Base-by-base conservation (phyloP, 1,139 yeast genomes). In the Hanseniaspora uvarum region DNA sequence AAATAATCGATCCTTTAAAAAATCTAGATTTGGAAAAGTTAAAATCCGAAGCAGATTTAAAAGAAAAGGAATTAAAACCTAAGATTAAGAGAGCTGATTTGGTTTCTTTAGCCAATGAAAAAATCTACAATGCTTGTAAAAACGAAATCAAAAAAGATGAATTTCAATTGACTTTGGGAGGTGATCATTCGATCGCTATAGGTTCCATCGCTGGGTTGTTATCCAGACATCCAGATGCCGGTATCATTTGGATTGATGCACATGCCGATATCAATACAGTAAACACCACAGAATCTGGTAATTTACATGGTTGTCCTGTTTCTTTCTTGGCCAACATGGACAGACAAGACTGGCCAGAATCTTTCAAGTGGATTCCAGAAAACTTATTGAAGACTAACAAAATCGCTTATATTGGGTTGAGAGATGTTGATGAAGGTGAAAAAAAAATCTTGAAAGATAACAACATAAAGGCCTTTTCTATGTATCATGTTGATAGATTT, bases 221-320 rank as follows among this genome's bases (percentile, higher is more conserved):
- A 61, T 78, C 78, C 31, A 78, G 80, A 59, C 75, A 85, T 67
- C 96, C 96, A 21, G 86, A 88, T 60, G 88, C 95, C 30, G 87
- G 95, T 64, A 76, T 92, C 49, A 68, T 92, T 59, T 92, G 98
- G 98, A 84, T 92, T 61, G 98, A 92, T 70, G 98, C 98, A 1
- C 98, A 92, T 66, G 96, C 97, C 34, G 98, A 92, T 68, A 82
- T 92, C 65, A 92, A 92, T 72, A 84, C 96, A 1, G 88, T 96
- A n/a, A 74, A 74, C 48, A 80, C 89, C 14, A 82, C 97, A 5
- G 84, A 78, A 44, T 80, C 92, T 11, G 98, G 98, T 46, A 92
- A 92, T 69, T 75, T 92, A 61, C 98, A 92, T 68, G 98, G 98
- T 3, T 89, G 97, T 68, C 98, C 98, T 7, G 86, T 92, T 41